Base-by-base conservation (phyloP, 768 basidiomycete species). In the Pleurotus giganteus region DNA sequence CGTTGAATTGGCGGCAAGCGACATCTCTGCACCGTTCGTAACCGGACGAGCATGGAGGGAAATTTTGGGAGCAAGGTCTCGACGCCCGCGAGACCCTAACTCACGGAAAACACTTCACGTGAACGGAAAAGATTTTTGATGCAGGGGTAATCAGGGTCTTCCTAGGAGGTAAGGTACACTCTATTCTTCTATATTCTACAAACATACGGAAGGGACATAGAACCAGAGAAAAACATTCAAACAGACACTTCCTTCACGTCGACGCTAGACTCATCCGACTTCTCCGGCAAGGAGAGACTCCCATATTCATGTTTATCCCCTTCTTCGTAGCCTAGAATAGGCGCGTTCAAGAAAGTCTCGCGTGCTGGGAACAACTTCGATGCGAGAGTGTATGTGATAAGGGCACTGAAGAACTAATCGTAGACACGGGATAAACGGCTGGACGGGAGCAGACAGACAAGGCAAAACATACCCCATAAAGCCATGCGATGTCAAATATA, bases 401-500 rank as follows among this genome's bases (percentile, higher is more conserved):
- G 61, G 2, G 75, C 71, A 0, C 66, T 65, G 58, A 68, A 72
- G 60, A 78, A 79, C 77, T 78, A 23, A 12, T 7, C 23, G 12
- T n/a, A 49, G 21, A 29, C 28, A 36, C 8, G 53, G 47, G 17
- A 29, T 28, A 17, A 9, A 24, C 11, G 27, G 27, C 0, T 23
- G 8, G 23, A n/a, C 23, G 21, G 21, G 23, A 45, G 8, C 29
- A 11, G 7, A 4, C 15, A 19, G 12, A 24, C 19, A 31, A 45
- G 12, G 37, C n/a, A 39, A 31, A 15, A 71, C 84, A 52, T 67
- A 89, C 88, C 53, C 88, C 87, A 62, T 85, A 89, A 15, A 93
- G 64, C 84, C 86, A 94, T 2, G 86, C 81, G 57, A 92, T 77
- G 63, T 88, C 82, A 63, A 86, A 91, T 7, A 90, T 65, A 57